Evolutionary conservation across 495 filamentous ascomycete genomes (phyloP).

Genomic region (Evernia prunastri): DNA sequence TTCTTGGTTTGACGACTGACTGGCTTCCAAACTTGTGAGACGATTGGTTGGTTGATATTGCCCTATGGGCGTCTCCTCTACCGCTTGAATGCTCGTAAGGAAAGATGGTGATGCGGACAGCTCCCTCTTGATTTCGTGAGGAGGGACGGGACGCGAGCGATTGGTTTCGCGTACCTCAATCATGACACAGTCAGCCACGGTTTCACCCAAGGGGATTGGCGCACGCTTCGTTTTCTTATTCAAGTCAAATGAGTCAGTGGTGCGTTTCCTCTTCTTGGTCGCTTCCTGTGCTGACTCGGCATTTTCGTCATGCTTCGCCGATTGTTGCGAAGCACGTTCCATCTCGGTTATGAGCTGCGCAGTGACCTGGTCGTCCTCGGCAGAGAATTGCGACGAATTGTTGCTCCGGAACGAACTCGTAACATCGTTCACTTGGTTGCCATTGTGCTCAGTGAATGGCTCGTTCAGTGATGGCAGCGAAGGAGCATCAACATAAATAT

Average conservation of each 20-base stretch:
- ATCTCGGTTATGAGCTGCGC: conserved; percentile 26
- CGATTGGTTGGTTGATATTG: background rate
- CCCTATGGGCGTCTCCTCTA: conserved; percentile 4
- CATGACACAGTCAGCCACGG: conserved; percentile 22
- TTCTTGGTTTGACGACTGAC: background rate
- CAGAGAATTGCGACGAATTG: conserved; percentile 3
- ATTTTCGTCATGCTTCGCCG: background rate
- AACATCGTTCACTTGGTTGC: conserved; percentile 1
- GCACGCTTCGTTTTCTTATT: conserved; percentile 18
- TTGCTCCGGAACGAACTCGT: conserved; percentile 9
- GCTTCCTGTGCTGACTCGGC: background rate
- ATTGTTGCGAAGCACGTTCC: conserved; percentile 24
- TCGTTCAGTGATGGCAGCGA: conserved; percentile 12
- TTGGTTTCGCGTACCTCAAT: conserved; percentile 14
- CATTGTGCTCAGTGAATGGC: background rate
- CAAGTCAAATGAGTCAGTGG: background rate
- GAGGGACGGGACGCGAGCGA: background rate
- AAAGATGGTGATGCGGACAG: conserved; percentile 13
- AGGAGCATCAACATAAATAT: conserved; percentile 22
- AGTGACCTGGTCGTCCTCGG: conserved; percentile 22
- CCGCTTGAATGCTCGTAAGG: conserved; percentile 7
- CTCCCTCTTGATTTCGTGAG: conserved; percentile 19
- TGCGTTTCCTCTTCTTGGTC: conserved; percentile 18
- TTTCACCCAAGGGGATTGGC: background rate
- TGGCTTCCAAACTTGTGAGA: background rate